A percentile compares a stretch with the other conserved stretches of the same genome.
Evolutionary conservation across 345 rosid species (phyloP).

Genomic region (Eutrema heterophyllum): DNA sequence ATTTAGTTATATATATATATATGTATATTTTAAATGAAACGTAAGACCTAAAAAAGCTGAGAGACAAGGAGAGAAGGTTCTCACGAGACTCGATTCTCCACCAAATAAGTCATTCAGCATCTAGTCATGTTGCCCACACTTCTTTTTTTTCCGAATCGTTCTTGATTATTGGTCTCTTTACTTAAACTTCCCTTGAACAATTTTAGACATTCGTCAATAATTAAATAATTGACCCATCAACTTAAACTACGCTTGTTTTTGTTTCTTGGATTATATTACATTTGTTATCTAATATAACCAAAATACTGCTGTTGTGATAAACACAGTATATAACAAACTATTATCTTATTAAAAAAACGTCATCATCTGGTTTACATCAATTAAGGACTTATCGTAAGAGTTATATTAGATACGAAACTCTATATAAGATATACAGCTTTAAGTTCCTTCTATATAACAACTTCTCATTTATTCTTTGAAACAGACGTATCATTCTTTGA

Average conservation of each 20-base stretch:
- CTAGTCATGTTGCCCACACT: constrained; percentile 30
- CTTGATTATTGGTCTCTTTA: not conserved
- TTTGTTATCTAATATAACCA: not conserved
- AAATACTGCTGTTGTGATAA: not conserved
- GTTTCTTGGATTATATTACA: not conserved
- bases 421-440: not conserved
- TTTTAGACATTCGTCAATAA: constrained; percentile 8
- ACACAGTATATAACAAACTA: not conserved
- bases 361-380: not conserved
- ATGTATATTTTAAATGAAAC: not conserved
- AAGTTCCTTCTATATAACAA: not conserved
- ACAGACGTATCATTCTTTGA: not conserved
- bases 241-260: not conserved
- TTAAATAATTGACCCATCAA: not conserved
- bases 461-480: not conserved
- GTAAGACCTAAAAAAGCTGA: constrained; percentile 18
- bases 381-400: not conserved
- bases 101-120: constrained; percentile 12
- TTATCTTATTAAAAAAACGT: not conserved
- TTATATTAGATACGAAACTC: not conserved
- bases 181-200: not conserved
- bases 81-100: constrained; percentile 26
- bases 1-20: not conserved
- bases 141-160: not conserved
- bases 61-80: constrained; percentile 20